A percentile compares a stretch with the other conserved stretches of the same genome.
Conservation (phyloP, 2,329 filamentous ascomycete species). For the Fusarium lateritium region DNA sequence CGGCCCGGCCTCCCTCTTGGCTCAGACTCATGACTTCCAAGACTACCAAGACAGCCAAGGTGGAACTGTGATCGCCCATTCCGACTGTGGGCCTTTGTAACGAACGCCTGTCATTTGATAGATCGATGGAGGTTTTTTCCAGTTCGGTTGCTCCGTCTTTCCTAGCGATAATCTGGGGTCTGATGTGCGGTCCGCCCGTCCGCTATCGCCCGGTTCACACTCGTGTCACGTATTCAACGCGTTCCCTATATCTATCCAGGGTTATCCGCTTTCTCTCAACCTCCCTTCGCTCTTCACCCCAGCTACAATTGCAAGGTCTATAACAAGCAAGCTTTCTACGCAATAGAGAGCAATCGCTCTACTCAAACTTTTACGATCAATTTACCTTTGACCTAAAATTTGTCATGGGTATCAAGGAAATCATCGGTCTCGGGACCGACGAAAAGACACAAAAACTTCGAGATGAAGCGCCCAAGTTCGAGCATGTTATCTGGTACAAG, state of each 20-base stretch:
- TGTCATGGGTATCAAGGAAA: conserved; percentile 31
- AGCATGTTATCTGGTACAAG: conserved; percentile 69
- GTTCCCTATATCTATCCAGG: conserved; percentile 27
- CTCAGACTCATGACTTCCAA: conserved; percentile 23
- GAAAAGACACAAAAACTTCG: conserved; percentile 45
- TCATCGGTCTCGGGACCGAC: conserved; percentile 28
- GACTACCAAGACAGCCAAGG: conserved; percentile 37
- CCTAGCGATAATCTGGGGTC: conserved; percentile 26
- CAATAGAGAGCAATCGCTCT: not conserved
- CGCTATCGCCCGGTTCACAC: conserved; percentile 4
- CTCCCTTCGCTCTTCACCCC: conserved; percentile 2
- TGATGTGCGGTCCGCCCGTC: conserved; percentile 31
- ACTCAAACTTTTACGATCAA: not conserved
- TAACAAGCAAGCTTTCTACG: not conserved
- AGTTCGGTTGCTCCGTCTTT: conserved; percentile 15
- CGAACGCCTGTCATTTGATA: conserved; percentile 16
- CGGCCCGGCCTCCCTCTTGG: conserved; percentile 30
- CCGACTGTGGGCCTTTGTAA: conserved; percentile 21
- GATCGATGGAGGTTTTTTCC: conserved; percentile 12
- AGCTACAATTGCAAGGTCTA: not conserved
- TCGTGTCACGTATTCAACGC: conserved; percentile 17
- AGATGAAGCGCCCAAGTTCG: conserved; percentile 65
- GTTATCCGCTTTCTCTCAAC: not conserved
- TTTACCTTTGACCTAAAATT: not conserved
- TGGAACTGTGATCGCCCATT: conserved; percentile 33